Evolutionary conservation across 495 filamentous ascomycete species (phyloP).

Genomic region (Talaromyces nanjingensis): DNA sequence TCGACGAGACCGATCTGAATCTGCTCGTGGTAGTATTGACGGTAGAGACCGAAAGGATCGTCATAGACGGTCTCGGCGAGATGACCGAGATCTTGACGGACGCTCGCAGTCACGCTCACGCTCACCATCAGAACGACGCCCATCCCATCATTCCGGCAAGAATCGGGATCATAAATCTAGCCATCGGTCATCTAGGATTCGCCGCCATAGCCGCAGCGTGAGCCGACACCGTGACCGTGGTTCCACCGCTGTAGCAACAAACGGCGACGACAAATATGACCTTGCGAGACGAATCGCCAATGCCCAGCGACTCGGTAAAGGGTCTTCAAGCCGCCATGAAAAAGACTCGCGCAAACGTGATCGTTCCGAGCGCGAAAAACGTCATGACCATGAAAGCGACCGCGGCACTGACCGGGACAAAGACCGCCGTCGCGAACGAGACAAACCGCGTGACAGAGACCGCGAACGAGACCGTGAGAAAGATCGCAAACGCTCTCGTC

Average conservation of each 20-base stretch:
- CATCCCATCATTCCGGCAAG: constrained; percentile 46
- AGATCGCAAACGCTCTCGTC: constrained; percentile 49
- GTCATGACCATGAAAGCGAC: constrained; percentile 27
- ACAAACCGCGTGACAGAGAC: constrained; percentile 37
- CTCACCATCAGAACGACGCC: constrained; percentile 35
- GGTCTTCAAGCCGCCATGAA: constrained; percentile 23
- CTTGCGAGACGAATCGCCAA: constrained; percentile 21
- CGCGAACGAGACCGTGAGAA: constrained; percentile 36
- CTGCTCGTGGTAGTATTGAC: not conserved
- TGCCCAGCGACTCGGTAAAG: constrained; percentile 27
- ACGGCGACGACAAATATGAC: constrained; percentile 17
- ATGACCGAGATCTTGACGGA: constrained; percentile 12
- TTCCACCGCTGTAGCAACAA: constrained; percentile 16
- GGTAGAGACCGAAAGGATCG: constrained; percentile 1
- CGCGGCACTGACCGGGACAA: constrained; percentile 36
- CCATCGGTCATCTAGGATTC: constrained; percentile 16
- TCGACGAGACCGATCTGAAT: constrained; percentile 1
- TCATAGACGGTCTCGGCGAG: not conserved
- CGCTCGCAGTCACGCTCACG: constrained; percentile 22
- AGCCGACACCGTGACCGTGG: constrained; percentile 19
- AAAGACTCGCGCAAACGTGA: constrained; percentile 27
- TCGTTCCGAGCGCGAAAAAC: constrained; percentile 16
- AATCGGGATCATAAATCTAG: constrained; percentile 31
- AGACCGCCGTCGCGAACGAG: constrained; percentile 39
- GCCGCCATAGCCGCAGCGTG: constrained; percentile 20